These are phyloP conservation scores for Flaveria brownii DNA, from an alignment of 129 eudicot genomes.

Conservation along the genomic window DNA sequence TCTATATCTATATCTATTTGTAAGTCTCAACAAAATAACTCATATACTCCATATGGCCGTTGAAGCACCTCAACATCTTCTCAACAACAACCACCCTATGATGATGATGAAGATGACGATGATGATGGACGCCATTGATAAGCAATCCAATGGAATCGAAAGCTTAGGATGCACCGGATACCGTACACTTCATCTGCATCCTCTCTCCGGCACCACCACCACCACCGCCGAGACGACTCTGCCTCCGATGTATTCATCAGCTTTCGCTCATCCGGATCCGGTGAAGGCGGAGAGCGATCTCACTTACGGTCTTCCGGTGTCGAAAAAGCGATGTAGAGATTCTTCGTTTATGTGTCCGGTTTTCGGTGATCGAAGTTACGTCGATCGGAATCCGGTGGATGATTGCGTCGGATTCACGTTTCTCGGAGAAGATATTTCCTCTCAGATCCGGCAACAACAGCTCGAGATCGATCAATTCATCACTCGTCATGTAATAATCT, in stretches of 20 bases:
- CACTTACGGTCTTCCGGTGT: neutral
- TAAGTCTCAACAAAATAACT: neutral
- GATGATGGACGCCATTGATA: neutral
- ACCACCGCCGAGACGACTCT: neutral
- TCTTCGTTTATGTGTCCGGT: neutral
- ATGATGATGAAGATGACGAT: neutral
- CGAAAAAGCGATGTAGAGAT: neutral
- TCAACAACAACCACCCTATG: neutral
- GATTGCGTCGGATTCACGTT: neutral
- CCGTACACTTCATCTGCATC: conserved; percentile 6
- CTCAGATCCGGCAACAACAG: conserved; percentile 45
- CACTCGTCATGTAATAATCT: conserved; percentile 42
- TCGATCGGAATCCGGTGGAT: neutral
- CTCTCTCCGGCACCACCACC: neutral
- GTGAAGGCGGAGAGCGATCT: neutral
- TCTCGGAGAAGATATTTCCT: conserved; percentile 28
- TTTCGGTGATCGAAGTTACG: neutral
- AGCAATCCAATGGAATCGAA: neutral
- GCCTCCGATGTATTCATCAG: neutral
- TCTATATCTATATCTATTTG: neutral
- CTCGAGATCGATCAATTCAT: conserved; percentile 33
- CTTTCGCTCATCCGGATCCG: neutral
- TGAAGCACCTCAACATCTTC: neutral
- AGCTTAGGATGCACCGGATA: neutral
- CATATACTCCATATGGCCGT: neutral